Conservation (phyloP, 495 filamentous ascomycete species). For the Astrothelium macrocarpum region DNA sequence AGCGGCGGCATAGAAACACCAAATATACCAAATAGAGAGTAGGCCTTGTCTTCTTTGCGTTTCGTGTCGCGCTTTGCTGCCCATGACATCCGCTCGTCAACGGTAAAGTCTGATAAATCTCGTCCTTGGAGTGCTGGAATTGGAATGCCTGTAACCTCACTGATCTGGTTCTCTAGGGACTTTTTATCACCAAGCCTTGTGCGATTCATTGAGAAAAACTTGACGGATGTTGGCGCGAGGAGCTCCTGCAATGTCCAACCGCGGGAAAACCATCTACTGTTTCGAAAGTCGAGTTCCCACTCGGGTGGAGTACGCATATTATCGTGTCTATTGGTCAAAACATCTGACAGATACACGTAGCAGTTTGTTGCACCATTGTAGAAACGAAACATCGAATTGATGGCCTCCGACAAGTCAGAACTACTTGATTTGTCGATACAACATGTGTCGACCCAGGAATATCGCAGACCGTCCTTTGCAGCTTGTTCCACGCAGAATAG, state of each 20-base stretch:
- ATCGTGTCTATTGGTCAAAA: slow-evolving; percentile 1
- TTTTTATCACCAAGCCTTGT: slow-evolving; percentile 3
- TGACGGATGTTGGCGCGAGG: background rate
- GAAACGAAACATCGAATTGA: slow-evolving; percentile 12
- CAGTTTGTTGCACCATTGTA: slow-evolving; percentile 6
- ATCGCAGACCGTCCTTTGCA: background rate
- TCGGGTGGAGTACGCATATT: background rate
- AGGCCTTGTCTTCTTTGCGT: slow-evolving; percentile 14
- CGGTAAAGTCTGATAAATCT: background rate
- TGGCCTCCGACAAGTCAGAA: slow-evolving; percentile 9
- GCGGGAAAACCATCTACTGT: slow-evolving; percentile 14
- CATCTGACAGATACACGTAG: slow-evolving; percentile 12
- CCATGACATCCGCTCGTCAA: slow-evolving; percentile 12
- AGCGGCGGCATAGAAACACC: slow-evolving; percentile 11
- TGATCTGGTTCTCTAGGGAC: background rate
- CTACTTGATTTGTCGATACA: slow-evolving; percentile 13
- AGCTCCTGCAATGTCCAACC: slow-evolving; percentile 13
- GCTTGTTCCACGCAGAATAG: slow-evolving; percentile 8
- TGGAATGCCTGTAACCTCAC: slow-evolving; percentile 10
- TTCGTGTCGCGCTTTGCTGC: slow-evolving; percentile 7
- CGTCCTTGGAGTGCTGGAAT: slow-evolving; percentile 4
- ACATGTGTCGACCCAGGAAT: slow-evolving; percentile 14
- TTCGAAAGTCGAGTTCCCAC: background rate
- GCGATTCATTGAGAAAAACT: slow-evolving; percentile 8
- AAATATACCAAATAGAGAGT: slow-evolving; percentile 17